Evolutionary conservation across 257 asterid species (phyloP).

Genomic region (Penstemon barbatus): DNA sequence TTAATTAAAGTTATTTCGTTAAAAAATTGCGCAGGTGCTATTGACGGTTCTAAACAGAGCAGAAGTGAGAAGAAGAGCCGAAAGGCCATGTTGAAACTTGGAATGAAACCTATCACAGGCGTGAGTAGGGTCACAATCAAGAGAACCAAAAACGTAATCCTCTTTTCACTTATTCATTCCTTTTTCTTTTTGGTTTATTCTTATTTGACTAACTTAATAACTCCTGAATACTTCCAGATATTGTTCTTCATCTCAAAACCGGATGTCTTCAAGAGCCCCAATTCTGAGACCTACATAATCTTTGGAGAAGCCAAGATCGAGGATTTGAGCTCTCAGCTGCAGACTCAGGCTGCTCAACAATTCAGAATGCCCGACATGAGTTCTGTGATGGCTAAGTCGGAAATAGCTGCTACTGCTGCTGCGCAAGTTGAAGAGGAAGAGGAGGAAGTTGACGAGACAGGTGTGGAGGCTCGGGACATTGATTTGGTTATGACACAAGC

Average conservation of each 20-base stretch:
- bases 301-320: constrained; percentile 94
- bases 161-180: background rate
- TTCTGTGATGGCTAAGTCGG: constrained; percentile 62
- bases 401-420: constrained; percentile 40
- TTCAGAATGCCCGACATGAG: constrained; percentile 82
- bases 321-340: constrained; percentile 92
- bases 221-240: constrained; percentile 44
- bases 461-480: constrained; percentile 69
- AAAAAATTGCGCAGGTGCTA: constrained; percentile 42
- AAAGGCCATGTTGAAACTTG: constrained; percentile 94
- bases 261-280: constrained; percentile 89
- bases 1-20: constrained; percentile 7
- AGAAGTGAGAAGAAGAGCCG: constrained; percentile 96
- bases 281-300: constrained; percentile 77
- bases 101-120: constrained; percentile 82
- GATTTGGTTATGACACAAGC: constrained; percentile 95
- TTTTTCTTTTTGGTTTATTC: background rate
- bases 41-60: constrained; percentile 81
- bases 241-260: constrained; percentile 86
- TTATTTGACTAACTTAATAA: background rate
- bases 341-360: constrained; percentile 93
- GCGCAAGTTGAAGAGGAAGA: constrained; percentile 64
- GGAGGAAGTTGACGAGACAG: constrained; percentile 75
- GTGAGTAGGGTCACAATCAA: constrained; percentile 87
- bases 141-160: constrained; percentile 71